These are phyloP conservation scores for Prunus yedoensis DNA, from an alignment of 331 rosid genomes.

Conservation along the genomic window DNA sequence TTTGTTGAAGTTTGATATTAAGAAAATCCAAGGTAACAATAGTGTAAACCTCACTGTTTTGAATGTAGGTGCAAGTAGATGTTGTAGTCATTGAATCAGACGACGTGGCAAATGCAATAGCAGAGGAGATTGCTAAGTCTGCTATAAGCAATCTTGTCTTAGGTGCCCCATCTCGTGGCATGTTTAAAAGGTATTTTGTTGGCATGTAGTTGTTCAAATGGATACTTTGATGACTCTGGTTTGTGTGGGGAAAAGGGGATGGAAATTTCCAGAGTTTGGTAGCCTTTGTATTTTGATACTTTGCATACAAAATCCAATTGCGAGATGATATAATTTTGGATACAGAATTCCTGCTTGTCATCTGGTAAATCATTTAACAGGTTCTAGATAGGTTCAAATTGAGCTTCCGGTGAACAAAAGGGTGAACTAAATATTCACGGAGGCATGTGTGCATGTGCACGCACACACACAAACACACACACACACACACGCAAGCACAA, in stretches of 20 bases:
- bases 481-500: too few species aligned
- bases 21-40: conserved; percentile 10
- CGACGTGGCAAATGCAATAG: conserved; percentile 62
- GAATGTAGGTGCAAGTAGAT: conserved; percentile 72
- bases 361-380: too few species aligned
- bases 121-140: conserved; percentile 67
- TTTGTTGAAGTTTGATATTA: conserved; percentile 16
- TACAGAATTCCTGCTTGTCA: too few species aligned
- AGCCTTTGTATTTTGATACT: too few species aligned
- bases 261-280: too few species aligned
- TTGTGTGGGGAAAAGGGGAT: too few species aligned
- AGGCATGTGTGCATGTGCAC: not conserved
- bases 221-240: not conserved
- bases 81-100: conserved; percentile 70
- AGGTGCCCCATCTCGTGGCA: conserved; percentile 72
- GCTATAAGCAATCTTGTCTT: conserved; percentile 60
- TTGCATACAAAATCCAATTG: too few species aligned
- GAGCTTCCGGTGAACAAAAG: not conserved
- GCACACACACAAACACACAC: too few species aligned
- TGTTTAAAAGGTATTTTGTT: conserved; percentile 69
- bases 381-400: too few species aligned
- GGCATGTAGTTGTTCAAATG: conserved; percentile 6
- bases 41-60: not conserved
- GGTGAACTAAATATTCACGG: too few species aligned
- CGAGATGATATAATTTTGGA: too few species aligned